Conservation (phyloP, 108 stramenopile species). For the Fragilaria crotonensis region DNA sequence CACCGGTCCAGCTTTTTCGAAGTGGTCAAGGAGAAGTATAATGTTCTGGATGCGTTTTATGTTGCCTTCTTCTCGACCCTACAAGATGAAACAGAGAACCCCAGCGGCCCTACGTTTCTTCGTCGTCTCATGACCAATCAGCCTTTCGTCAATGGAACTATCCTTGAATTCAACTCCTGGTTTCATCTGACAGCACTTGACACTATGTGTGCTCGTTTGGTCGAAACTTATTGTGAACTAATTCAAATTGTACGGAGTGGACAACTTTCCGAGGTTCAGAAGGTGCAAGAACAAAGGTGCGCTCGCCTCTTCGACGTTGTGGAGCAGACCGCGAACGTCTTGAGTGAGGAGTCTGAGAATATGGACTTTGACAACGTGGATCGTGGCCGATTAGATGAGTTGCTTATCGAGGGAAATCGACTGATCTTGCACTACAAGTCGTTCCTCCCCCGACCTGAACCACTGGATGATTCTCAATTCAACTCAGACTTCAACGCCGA, state of each 20-base stretch:
- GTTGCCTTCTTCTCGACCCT: not conserved
- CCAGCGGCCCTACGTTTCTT: not conserved
- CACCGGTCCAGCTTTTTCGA: slow-evolving; percentile 1
- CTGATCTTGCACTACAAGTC: not conserved
- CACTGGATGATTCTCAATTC: not conserved
- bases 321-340: not conserved
- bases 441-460: not conserved
- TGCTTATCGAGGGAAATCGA: not conserved
- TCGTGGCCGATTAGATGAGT: not conserved
- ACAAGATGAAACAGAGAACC: not conserved
- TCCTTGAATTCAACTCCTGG: not conserved
- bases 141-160: not conserved
- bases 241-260: not conserved
- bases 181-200: not conserved
- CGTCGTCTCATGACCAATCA: not conserved
- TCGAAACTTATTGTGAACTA: not conserved
- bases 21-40: not conserved
- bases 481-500: not conserved
- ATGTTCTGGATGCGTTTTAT: not conserved
- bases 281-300: not conserved
- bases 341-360: not conserved
- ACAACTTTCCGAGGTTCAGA: not conserved
- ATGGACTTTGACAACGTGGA: not conserved
- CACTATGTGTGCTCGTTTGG: not conserved
- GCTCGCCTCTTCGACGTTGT: not conserved